Evolutionary conservation across 768 basidiomycete species (phyloP).

Genomic region (Leccinum pellstonianum): DNA sequence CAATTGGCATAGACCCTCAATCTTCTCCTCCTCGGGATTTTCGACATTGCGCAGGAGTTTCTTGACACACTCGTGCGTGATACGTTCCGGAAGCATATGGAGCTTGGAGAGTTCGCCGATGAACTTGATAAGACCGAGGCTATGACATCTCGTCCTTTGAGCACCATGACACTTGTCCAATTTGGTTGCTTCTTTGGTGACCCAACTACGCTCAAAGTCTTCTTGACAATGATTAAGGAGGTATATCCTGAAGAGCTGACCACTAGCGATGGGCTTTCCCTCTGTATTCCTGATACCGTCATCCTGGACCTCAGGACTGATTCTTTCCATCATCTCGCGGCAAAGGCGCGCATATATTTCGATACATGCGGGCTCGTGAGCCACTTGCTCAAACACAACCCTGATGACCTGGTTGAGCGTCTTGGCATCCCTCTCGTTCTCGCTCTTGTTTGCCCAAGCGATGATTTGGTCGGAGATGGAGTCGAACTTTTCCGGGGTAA

Average conservation of each 20-base stretch:
- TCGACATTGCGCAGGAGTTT: constrained; percentile 91
- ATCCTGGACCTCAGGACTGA: constrained; percentile 85
- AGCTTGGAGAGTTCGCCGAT: constrained; percentile 98
- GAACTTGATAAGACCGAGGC: constrained; percentile 95
- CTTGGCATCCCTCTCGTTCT: too few relatives aligned
- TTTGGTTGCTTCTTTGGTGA: constrained; percentile 64
- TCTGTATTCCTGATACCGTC: constrained; percentile 79
- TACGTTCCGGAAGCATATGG: constrained; percentile 96
- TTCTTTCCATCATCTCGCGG: constrained; percentile 96
- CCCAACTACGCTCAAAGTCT: constrained; percentile 97
- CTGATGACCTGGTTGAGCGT: too few relatives aligned
- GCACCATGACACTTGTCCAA: constrained; percentile 88
- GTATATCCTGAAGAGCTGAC: constrained; percentile 95
- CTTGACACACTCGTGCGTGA: constrained; percentile 99
- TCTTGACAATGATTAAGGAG: constrained; percentile 95
- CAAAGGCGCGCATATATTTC: too few relatives aligned
- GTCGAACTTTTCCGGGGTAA: too few relatives aligned
- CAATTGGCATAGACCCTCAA: constrained; percentile 93
- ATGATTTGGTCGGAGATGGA: too few relatives aligned
- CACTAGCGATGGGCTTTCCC: constrained; percentile 89
- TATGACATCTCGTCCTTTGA: constrained; percentile 95
- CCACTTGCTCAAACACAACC: too few relatives aligned
- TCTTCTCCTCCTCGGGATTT: constrained; percentile 96
- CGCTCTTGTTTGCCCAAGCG: too few relatives aligned
- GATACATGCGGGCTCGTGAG: too few relatives aligned